Percentiles rank a stretch among this genome's conserved stretches.
Conservation (phyloP, 2,329 filamentous ascomycete genomes). For the Alternaria incomplexa region DNA sequence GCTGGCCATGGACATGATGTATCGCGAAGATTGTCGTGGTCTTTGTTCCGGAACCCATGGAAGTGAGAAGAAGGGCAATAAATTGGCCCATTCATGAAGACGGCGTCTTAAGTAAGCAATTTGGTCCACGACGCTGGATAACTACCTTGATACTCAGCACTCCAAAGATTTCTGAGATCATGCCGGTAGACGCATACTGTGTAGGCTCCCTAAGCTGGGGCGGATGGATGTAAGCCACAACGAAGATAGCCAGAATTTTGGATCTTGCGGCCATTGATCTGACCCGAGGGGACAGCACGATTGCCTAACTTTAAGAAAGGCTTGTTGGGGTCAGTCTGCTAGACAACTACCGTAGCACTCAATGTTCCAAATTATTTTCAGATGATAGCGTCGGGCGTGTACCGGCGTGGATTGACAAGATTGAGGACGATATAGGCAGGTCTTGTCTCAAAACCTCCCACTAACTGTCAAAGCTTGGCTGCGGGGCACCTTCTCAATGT, state of each 20-base stretch:
- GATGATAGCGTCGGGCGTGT: not conserved
- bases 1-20: not conserved
- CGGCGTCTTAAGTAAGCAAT: not conserved
- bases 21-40: not conserved
- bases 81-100: not conserved
- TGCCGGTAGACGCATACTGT: too few species aligned
- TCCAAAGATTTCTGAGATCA: too few species aligned
- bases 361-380: not conserved
- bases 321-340: too few species aligned
- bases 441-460: not conserved
- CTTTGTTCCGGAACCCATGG: not conserved
- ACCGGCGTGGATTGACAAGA: not conserved
- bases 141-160: not conserved
- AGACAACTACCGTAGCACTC: not conserved
- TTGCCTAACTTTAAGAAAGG: too few species aligned
- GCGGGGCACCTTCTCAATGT: not conserved
- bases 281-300: too few species aligned
- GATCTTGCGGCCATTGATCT: too few species aligned
- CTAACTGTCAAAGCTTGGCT: not conserved
- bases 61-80: not conserved
- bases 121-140: not conserved
- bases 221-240: too few species aligned
- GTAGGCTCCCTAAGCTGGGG: too few species aligned
- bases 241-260: too few species aligned
- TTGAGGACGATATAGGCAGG: not conserved